Base-by-base conservation (phyloP, 768 basidiomycete genomes). In the Austroboletus festivus region DNA sequence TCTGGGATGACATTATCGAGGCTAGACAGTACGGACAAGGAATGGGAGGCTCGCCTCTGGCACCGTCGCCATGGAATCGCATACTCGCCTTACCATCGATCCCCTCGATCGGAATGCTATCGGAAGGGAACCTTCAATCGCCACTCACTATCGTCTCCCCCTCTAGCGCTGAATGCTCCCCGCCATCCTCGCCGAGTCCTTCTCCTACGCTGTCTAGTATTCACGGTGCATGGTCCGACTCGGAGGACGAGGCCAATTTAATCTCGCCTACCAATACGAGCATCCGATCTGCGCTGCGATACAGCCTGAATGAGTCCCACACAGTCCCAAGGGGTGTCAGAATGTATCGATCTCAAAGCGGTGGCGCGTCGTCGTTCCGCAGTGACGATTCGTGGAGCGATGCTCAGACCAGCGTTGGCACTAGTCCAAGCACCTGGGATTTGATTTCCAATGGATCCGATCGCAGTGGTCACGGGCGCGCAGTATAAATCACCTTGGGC, bases 371-470 rank as follows among this genome's bases (percentile, higher is more conserved):
- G 2, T 52, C 54, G 20, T 37, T 52, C 16, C 46, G 46, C n/a
- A n/a, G n/a, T 11, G n/a, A 33, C 24, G 61, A 55, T 24, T 50
- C 62, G 11, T 67, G 66, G 67, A 64, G 57, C 9, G 65, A 65
- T 28, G 64, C 62, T 11, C 55, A 58, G 23, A 62, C 60, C 38
- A 55, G 53, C 26, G 38, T 52, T 13, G 46, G 30, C 22, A 16
- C 28, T 5, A 12, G 28, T 12, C 12, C 28, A 5, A 28, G 16
- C 6, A 34, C 38, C 18, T 67, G 65, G 65, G 67, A 67, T 20
- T 22, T 67, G 35, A 26, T 68, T 28, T 61, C 64, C 35, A 24
- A 54, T 11, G 20, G 39, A 13, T 55, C 55, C 20, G 49, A 44
- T 11, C 39, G 16, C 11, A 12, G 30, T 19, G 40, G 6, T 19